phyloP scores from a whole-genome alignment of 2,329 filamentous ascomycete species.

The Alternaria solani region DNA sequence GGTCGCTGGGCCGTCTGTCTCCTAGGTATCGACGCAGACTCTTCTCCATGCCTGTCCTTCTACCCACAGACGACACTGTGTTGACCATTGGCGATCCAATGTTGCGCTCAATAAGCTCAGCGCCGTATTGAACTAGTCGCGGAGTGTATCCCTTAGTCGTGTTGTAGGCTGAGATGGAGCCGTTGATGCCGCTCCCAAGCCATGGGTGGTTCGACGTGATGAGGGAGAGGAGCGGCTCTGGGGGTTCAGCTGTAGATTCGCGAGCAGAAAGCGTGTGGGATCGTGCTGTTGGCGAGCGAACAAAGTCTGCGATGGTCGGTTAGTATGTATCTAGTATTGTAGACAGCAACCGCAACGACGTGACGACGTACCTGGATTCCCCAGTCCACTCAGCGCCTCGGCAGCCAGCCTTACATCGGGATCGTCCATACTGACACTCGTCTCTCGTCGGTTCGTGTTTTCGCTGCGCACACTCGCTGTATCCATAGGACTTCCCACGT shows the following conservation, averaged over 20 bases:
- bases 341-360: conserved; percentile 5
- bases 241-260: conserved; percentile 59
- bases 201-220: conserved; percentile 89
- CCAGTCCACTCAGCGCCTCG: conserved; percentile 59
- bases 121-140: conserved; percentile 82
- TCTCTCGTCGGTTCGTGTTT: conserved; percentile 39
- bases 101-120: conserved; percentile 89
- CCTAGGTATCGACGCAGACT: conserved; percentile 82
- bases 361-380: conserved; percentile 57
- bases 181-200: conserved; percentile 83
- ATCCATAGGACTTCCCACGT: conserved; percentile 55
- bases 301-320: conserved; percentile 51
- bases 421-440: conserved; percentile 59
- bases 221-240: conserved; percentile 82
- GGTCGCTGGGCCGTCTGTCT: conserved; percentile 61
- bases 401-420: conserved; percentile 59
- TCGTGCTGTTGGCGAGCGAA: conserved; percentile 50
- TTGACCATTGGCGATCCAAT: conserved; percentile 83
- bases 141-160: conserved; percentile 91
- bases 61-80: conserved; percentile 82
- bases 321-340: conserved; percentile 16
- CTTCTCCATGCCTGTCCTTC: conserved; percentile 86
- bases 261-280: conserved; percentile 43
- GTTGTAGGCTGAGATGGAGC: conserved; percentile 84
- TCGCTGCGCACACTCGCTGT: conserved; percentile 55